These are phyloP conservation scores for Phytophthora vignae DNA, from an alignment of 352 stramenopile genomes.

Conservation along the genomic window DNA sequence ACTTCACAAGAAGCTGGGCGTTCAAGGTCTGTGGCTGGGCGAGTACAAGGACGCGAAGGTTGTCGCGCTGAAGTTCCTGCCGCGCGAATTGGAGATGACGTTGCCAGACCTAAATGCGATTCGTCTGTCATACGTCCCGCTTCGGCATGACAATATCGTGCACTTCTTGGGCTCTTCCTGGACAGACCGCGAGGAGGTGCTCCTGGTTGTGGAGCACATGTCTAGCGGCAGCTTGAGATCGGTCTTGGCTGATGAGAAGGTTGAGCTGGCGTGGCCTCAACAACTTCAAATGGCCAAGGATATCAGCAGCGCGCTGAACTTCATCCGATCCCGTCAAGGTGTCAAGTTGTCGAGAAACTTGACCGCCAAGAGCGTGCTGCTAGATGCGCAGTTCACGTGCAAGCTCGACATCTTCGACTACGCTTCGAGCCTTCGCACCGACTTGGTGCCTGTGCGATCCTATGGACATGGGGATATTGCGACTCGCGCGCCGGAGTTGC, in stretches of 20 bases:
- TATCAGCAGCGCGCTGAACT: constrained; percentile 57
- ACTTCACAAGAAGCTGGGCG: constrained; percentile 61
- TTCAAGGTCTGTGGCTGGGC: constrained; percentile 62
- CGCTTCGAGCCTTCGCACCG: constrained; percentile 53
- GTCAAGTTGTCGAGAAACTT: constrained; percentile 56
- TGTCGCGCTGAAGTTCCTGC: constrained; percentile 62
- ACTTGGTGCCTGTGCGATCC: constrained; percentile 46
- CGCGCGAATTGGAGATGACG: constrained; percentile 44
- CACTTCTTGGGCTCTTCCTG: constrained; percentile 70
- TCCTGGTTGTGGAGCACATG: constrained; percentile 84
- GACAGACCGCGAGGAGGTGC: constrained; percentile 62
- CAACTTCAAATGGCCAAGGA: constrained; percentile 60
- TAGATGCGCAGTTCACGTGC: constrained; percentile 62
- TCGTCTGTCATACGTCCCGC: constrained; percentile 57
- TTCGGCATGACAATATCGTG: constrained; percentile 77
- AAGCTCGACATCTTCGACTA: constrained; percentile 87
- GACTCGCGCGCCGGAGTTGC: constrained; percentile 63
- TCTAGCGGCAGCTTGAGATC: constrained; percentile 68
- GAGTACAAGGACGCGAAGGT: constrained; percentile 57
- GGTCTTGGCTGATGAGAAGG: constrained; percentile 55
- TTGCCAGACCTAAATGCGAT: constrained; percentile 56
- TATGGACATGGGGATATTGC: constrained; percentile 71
- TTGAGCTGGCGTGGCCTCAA: constrained; percentile 63
- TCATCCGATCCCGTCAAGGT: constrained; percentile 52
- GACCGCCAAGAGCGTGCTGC: constrained; percentile 67